Evolutionary conservation across 139 green algal species (phyloP).

Genomic region (Picochlorum sp.): DNA sequence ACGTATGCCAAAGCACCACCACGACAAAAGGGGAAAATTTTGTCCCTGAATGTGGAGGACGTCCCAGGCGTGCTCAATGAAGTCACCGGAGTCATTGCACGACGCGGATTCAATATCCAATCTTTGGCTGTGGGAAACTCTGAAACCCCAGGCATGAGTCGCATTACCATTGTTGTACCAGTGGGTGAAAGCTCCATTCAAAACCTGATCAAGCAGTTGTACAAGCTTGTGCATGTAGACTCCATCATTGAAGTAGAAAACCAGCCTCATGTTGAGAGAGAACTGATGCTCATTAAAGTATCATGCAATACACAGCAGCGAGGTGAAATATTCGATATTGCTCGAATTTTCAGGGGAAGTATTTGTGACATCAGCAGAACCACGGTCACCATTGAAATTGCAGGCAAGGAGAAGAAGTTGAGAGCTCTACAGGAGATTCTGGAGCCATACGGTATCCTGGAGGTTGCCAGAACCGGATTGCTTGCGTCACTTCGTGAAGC

Average conservation of each 20-base stretch:
- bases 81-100: constrained; percentile 89
- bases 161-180: constrained; percentile 94
- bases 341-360: constrained; percentile 78
- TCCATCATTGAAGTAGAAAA: constrained; percentile 64
- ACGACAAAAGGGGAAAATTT: constrained; percentile 58
- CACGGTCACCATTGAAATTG: constrained; percentile 84
- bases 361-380: constrained; percentile 70
- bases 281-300: constrained; percentile 97
- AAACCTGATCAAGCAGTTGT: constrained; percentile 90
- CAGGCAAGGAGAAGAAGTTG: constrained; percentile 88
- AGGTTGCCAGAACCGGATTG: constrained; percentile 84
- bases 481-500: constrained; percentile 74
- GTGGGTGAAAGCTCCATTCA: constrained; percentile 48
- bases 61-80: constrained; percentile 88
- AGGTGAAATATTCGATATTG: constrained; percentile 77
- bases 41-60: constrained; percentile 85
- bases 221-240: constrained; percentile 77
- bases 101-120: constrained; percentile 98
- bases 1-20: constrained; percentile 24
- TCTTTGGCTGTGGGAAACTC: constrained; percentile 84
- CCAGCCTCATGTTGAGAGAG: constrained; percentile 67
- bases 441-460: constrained; percentile 78
- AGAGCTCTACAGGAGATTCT: constrained; percentile 71
- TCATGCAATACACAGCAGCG: constrained; percentile 52
- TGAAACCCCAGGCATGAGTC: constrained; percentile 65